phyloP scores from a whole-genome alignment of 2,329 filamentous ascomycete genomes.

The Fusarium staphyleae region DNA sequence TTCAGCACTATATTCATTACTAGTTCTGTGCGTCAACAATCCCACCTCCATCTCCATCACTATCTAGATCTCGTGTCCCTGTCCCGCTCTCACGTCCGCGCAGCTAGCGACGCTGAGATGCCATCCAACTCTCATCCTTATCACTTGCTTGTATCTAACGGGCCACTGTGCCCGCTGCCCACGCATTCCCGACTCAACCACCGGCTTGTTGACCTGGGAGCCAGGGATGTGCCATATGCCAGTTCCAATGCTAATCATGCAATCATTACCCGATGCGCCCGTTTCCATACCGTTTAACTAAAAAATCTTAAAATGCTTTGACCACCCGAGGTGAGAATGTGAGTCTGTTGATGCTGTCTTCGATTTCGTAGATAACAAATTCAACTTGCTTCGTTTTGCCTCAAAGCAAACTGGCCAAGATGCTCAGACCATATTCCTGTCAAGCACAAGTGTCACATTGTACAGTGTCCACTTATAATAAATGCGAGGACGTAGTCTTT shows the following conservation, averaged over 20 bases:
- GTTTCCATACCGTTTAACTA: slow-evolving; percentile 31
- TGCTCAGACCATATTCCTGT: slow-evolving; percentile 5
- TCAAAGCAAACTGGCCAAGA: slow-evolving; percentile 8
- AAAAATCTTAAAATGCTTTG: slow-evolving; percentile 26
- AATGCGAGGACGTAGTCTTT: slow-evolving; percentile 41
- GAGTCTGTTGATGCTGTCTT: slow-evolving; percentile 19
- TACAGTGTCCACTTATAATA: slow-evolving; percentile 50
- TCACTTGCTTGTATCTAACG: slow-evolving; percentile 8
- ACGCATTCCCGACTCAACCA: slow-evolving; percentile 27
- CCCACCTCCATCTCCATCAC: slow-evolving; percentile 33
- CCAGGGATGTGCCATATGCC: slow-evolving; percentile 40
- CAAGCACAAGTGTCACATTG: slow-evolving; percentile 36
- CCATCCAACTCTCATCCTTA: slow-evolving; percentile 24
- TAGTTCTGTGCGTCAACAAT: slow-evolving; percentile 40
- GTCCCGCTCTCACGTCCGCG: slow-evolving; percentile 16
- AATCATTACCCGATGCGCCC: slow-evolving; percentile 46
- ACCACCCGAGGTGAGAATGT: slow-evolving; percentile 16
- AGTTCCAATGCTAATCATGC: slow-evolving; percentile 49
- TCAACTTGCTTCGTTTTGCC: slow-evolving; percentile 1
- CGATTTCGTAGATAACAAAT: slow-evolving; percentile 13
- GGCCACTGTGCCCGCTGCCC: slow-evolving; percentile 12
- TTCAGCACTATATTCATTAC: slow-evolving; percentile 44
- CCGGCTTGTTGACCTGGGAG: slow-evolving; percentile 24
- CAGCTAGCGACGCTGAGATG: slow-evolving; percentile 18
- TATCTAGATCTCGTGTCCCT: slow-evolving; percentile 26